A percentile compares a stretch with the other conserved stretches of the same genome.
Conservation (phyloP, 116 monocot species). For the Cymodocea nodosa region DNA sequence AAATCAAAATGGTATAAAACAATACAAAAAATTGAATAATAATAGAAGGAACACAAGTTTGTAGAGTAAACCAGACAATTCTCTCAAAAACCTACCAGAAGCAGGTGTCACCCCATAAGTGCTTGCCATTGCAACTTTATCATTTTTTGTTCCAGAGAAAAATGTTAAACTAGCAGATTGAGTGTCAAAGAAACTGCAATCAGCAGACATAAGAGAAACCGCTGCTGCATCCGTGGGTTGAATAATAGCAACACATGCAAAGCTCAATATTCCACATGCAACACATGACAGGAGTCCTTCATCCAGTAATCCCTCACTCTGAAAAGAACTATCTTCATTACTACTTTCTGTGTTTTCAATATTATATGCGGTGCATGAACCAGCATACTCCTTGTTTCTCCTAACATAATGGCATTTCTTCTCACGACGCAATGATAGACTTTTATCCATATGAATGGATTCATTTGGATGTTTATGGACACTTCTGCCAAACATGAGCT, state of each 20-base stretch:
- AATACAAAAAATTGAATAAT: too few species aligned
- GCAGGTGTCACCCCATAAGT: slow-evolving; percentile 4
- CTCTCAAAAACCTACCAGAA: slow-evolving; percentile 16
- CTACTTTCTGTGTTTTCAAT: slow-evolving; percentile 18
- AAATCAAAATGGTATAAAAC: too few species aligned
- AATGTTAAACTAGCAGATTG: too few species aligned
- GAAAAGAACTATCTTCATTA: slow-evolving; percentile 27
- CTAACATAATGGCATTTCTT: slow-evolving; percentile 14
- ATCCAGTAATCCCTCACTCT: slow-evolving; percentile 50
- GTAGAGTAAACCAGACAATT: not conserved
- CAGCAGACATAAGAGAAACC: slow-evolving; percentile 51
- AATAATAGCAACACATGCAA: too few species aligned
- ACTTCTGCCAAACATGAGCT: slow-evolving; percentile 19
- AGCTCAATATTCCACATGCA: slow-evolving; percentile 95
- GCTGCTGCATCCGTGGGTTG: slow-evolving; percentile 65
- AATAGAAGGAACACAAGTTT: not conserved
- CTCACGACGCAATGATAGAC: slow-evolving; percentile 9
- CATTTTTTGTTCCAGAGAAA: too few species aligned
- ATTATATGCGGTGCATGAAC: slow-evolving; percentile 15
- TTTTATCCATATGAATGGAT: slow-evolving; percentile 11
- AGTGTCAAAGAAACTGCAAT: slow-evolving; percentile 43
- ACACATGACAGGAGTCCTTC: slow-evolving; percentile 93
- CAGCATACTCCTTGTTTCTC: slow-evolving; percentile 14
- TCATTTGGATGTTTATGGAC: slow-evolving; percentile 2
- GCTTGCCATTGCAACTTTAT: too few species aligned